Evolutionary conservation across 2,329 filamentous ascomycete species (phyloP).

Genomic region (Dryadomyces quercus-mongolicae): DNA sequence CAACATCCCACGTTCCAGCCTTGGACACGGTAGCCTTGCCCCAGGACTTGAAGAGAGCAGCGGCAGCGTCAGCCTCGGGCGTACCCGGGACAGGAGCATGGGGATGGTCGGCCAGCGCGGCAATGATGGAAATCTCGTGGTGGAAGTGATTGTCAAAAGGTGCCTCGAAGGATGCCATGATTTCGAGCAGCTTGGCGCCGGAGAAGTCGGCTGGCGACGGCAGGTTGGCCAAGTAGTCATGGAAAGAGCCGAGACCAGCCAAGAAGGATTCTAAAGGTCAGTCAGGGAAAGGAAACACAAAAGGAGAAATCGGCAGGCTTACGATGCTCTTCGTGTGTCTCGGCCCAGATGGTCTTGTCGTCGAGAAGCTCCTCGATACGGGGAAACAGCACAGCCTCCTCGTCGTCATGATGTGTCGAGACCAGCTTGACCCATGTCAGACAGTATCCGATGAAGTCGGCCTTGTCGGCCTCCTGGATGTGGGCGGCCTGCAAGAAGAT

Average conservation of each 20-base stretch:
- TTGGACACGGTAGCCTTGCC: slow-evolving; percentile 52
- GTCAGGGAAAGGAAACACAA: too few species aligned
- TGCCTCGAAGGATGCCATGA: slow-evolving; percentile 38
- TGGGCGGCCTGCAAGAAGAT: slow-evolving; percentile 48
- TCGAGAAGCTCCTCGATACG: slow-evolving; percentile 38
- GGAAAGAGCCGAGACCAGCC: slow-evolving; percentile 35
- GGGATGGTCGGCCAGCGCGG: slow-evolving; percentile 34
- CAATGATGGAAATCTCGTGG: slow-evolving; percentile 40
- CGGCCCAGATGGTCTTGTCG: slow-evolving; percentile 37
- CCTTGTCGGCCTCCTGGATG: slow-evolving; percentile 32
- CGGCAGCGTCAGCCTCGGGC: slow-evolving; percentile 30
- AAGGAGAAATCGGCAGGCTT: too few species aligned
- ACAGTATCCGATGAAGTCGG: slow-evolving; percentile 45
- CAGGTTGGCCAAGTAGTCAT: slow-evolving; percentile 35
- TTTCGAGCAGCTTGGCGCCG: slow-evolving; percentile 28
- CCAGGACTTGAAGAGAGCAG: slow-evolving; percentile 44
- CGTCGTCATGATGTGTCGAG: slow-evolving; percentile 47
- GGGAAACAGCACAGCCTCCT: slow-evolving; percentile 44
- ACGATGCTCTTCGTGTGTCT: slow-evolving; percentile 45
- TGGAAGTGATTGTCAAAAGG: slow-evolving; percentile 44
- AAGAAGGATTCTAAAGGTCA: slow-evolving; percentile 31
- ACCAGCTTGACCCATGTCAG: slow-evolving; percentile 48
- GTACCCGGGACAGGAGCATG: slow-evolving; percentile 35
- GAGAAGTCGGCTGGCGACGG: slow-evolving; percentile 29
- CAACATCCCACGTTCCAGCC: slow-evolving; percentile 44